phyloP scores from a whole-genome alignment of 2,329 filamentous ascomycete genomes.

The Penicillium sp. region DNA sequence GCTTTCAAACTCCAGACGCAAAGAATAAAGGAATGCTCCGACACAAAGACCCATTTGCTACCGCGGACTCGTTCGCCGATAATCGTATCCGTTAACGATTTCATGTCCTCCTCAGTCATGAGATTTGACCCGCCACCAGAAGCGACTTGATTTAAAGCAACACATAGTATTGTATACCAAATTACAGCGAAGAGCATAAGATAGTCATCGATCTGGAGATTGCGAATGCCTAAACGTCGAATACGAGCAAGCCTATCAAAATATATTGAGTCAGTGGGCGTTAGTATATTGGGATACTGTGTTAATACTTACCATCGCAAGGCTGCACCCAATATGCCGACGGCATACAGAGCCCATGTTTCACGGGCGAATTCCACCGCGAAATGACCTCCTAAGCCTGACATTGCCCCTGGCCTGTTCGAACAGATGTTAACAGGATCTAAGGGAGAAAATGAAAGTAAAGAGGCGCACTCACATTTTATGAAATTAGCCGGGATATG shows the following conservation, averaged over 20 bases:
- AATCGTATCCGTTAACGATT: conserved; percentile 46
- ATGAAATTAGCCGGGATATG: conserved; percentile 8
- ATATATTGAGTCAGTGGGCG: neutral
- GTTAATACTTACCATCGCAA: conserved; percentile 41
- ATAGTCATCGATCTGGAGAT: conserved; percentile 56
- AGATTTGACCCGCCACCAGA: conserved; percentile 58
- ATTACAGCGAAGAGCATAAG: conserved; percentile 55
- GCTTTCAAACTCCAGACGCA: conserved; percentile 52
- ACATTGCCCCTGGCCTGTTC: conserved; percentile 27
- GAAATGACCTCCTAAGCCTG: conserved; percentile 29
- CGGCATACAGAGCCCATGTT: conserved; percentile 43
- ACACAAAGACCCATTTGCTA: conserved; percentile 62
- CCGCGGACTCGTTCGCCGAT: conserved; percentile 48
- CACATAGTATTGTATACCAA: conserved; percentile 56
- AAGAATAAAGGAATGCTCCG: conserved; percentile 62
- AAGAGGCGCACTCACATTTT: conserved; percentile 17
- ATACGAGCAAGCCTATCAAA: conserved; percentile 36
- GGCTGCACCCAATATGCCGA: conserved; percentile 37
- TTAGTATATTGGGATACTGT: neutral
- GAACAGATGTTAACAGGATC: conserved; percentile 5
- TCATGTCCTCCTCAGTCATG: conserved; percentile 50
- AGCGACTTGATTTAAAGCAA: conserved; percentile 54
- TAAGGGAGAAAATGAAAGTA: conserved; percentile 1
- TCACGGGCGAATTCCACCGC: conserved; percentile 31
- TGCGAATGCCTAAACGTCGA: conserved; percentile 46